phyloP scores from a whole-genome alignment of 2,329 filamentous ascomycete species.

The Rhytidhysteron rufulum region DNA sequence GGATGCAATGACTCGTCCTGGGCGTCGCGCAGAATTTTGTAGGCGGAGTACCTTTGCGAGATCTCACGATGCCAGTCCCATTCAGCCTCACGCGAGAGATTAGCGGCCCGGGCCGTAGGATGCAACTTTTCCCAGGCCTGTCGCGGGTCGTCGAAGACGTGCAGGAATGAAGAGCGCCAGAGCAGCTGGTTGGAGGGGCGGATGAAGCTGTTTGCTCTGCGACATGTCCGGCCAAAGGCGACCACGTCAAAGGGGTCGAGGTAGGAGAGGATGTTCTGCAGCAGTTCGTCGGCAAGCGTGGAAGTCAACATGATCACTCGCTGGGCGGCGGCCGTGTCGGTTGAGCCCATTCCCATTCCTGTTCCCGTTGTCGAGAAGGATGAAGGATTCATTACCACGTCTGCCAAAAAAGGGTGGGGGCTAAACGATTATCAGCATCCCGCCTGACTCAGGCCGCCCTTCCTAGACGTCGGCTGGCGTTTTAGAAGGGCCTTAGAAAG shows the following conservation, averaged over 20 bases:
- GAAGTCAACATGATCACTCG: too few relatives aligned
- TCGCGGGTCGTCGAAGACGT: constrained; percentile 19
- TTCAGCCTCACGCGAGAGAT: constrained; percentile 8
- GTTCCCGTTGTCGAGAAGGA: too few relatives aligned
- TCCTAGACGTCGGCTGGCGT: too few relatives aligned
- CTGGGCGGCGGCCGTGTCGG: too few relatives aligned
- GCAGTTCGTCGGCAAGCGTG: constrained; percentile 16
- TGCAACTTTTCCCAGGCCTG: constrained; percentile 11
- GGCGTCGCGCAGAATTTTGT: constrained; percentile 8
- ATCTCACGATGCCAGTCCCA: constrained; percentile 19
- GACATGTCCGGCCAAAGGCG: constrained; percentile 15
- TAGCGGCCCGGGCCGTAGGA: constrained; percentile 14
- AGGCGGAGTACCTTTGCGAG: constrained; percentile 8
- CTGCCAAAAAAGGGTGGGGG: too few relatives aligned
- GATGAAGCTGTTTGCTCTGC: constrained; percentile 12
- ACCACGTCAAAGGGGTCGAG: constrained; percentile 12
- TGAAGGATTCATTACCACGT: too few relatives aligned
- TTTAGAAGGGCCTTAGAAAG: too few relatives aligned
- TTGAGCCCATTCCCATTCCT: too few relatives aligned
- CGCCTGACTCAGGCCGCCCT: too few relatives aligned
- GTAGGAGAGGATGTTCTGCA: constrained; percentile 15
- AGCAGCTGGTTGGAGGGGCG: constrained; percentile 16
- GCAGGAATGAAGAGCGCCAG: constrained; percentile 16
- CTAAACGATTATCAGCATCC: too few relatives aligned
- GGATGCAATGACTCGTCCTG: background rate